Base-by-base conservation (phyloP, 2,329 filamentous ascomycete species). In the Corinectria fuckeliana region DNA sequence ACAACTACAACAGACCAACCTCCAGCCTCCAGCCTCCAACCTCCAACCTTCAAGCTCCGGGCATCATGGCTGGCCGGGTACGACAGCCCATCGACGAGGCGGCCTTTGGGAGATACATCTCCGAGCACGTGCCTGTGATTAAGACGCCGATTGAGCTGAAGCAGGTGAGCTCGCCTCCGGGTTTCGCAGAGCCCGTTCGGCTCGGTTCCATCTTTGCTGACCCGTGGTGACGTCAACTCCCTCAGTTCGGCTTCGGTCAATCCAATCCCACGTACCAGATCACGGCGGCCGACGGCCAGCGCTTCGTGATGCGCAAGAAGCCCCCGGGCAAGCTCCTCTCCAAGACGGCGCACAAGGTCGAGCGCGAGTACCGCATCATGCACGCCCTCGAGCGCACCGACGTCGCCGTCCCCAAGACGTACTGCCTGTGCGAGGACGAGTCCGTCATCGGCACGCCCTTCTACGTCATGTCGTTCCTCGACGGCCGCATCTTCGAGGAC, bases 201-300 rank as follows among this genome's bases (percentile, higher is more conserved):
- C n/a, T n/a, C n/a, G n/a, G n/a, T n/a, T n/a, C n/a, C n/a, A n/a
- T n/a, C n/a, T n/a, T 49, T 58, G 45, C 54, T 60, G 41, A 53
- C 52, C n/a, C 21, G 41, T 36, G 20, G 5, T 58, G 32, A 62
- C 52, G 50, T 38, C 18, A 26, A 23, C 13, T 30, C n/a, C n/a
- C 3, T 39, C 71, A 98, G 91, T 99, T 98, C 75, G 92, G 93
- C 70, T 98, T 96, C 75, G 95, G 95, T 60, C 95, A 98, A 79
- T 97, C 92, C 58, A 99, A 98, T 75, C 95, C 95, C 42, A 99
- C 95, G 2, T 99, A 98, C 79, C 92, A 94, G 72, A 83, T 98
- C 72, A 96, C 88, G 14, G 88, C 88, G 51, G 82, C 87, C 65
- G 82, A 88, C 73, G 87, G 88, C 50, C 76, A 81, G 67, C 88